Percentiles rank a stretch among this genome's conserved stretches.
phyloP scores from a whole-genome alignment of 2,329 filamentous ascomycete species.

The Ceratocystis cubensis region DNA sequence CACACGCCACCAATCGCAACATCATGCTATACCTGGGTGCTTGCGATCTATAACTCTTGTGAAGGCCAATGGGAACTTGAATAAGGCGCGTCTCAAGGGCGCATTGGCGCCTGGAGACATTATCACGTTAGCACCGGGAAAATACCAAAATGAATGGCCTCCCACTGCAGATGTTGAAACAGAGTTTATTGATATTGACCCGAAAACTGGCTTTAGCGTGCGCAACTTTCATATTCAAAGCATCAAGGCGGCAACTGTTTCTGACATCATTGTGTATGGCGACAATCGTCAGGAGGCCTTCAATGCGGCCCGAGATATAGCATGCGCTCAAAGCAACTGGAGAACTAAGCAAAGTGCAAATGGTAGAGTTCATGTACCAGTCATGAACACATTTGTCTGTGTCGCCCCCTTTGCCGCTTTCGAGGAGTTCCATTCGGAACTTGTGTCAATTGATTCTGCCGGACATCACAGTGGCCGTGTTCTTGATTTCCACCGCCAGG shows the following conservation, averaged over 20 bases:
- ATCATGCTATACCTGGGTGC: constrained; percentile 57
- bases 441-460: constrained; percentile 62
- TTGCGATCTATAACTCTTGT: constrained; percentile 73
- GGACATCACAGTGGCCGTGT: constrained; percentile 64
- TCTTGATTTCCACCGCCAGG: constrained; percentile 80
- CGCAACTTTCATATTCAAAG: constrained; percentile 96
- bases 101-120: constrained; percentile 49
- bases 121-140: constrained; percentile 44
- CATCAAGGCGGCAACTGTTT: constrained; percentile 73
- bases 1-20: constrained; percentile 57
- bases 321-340: constrained; percentile 66
- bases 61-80: constrained; percentile 74
- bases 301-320: constrained; percentile 55
- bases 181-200: constrained; percentile 72
- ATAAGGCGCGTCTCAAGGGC: constrained; percentile 65
- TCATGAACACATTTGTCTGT: constrained; percentile 77
- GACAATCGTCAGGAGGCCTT: constrained; percentile 51
- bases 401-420: constrained; percentile 55
- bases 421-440: constrained; percentile 53
- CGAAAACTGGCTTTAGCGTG: constrained; percentile 81
- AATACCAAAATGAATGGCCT: constrained; percentile 42
- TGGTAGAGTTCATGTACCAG: constrained; percentile 39
- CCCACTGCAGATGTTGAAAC: constrained; percentile 27
- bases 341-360: constrained; percentile 47
- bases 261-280: constrained; percentile 87